Conservation (phyloP, 1,139 yeast genomes). For the Williopsis jadinii region DNA sequence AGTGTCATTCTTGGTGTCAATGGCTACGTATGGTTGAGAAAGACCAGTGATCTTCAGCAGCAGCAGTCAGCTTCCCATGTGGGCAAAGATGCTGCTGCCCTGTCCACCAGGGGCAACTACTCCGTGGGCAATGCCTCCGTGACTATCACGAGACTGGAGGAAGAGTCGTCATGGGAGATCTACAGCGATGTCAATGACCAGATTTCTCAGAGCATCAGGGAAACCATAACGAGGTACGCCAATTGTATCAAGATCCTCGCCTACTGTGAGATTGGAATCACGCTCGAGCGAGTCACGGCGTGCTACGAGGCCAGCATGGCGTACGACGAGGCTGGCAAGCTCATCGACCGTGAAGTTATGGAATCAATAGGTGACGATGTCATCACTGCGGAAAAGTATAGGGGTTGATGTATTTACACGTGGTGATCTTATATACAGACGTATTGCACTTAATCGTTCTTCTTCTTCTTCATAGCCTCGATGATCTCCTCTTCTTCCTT, state of each 20-base stretch:
- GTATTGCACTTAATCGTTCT: not conserved
- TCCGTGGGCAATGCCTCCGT: slow-evolving; percentile 55
- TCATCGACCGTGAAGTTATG: slow-evolving; percentile 72
- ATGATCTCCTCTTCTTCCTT: slow-evolving; percentile 11
- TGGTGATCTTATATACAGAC: not conserved
- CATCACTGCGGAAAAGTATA: slow-evolving; percentile 65
- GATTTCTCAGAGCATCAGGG: slow-evolving; percentile 54
- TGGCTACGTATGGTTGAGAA: slow-evolving; percentile 89
- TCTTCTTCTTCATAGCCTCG: not conserved
- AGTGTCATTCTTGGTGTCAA: slow-evolving; percentile 89
- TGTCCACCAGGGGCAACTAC: slow-evolving; percentile 36
- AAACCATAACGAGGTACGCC: slow-evolving; percentile 76
- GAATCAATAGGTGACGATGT: slow-evolving; percentile 69
- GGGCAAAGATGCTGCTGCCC: slow-evolving; percentile 33
- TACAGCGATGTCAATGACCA: slow-evolving; percentile 85
- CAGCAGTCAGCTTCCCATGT: slow-evolving; percentile 7
- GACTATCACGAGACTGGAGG: slow-evolving; percentile 82
- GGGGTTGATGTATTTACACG: slow-evolving; percentile 35
- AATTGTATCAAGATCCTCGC: slow-evolving; percentile 80
- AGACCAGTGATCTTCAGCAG: slow-evolving; percentile 42
- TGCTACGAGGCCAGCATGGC: slow-evolving; percentile 90
- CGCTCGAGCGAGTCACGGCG: slow-evolving; percentile 68
- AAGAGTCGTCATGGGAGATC: slow-evolving; percentile 92
- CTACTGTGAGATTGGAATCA: slow-evolving; percentile 77
- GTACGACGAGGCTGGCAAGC: slow-evolving; percentile 62